Evolutionary conservation across 352 stramenopile genomes (phyloP).

Genomic region (Globisporangium paddicum): DNA sequence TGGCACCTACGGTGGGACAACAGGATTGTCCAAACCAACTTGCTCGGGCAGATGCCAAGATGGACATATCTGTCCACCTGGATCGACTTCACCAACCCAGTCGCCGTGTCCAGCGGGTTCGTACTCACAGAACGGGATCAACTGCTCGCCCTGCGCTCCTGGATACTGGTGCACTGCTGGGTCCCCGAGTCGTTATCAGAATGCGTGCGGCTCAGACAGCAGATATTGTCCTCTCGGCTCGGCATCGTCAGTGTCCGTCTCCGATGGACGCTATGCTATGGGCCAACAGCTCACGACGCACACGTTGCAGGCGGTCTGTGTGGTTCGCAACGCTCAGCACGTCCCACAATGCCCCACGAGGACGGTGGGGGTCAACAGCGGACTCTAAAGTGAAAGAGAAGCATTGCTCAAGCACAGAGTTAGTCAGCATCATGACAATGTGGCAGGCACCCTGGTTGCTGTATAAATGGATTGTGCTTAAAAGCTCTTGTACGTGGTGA

Average conservation of each 20-base stretch:
- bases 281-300: constrained; percentile 36
- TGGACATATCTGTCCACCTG: constrained; percentile 44
- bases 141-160: constrained; percentile 43
- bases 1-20: constrained; percentile 44
- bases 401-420: background rate
- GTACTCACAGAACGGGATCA: constrained; percentile 53
- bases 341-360: constrained; percentile 51
- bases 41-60: constrained; percentile 58
- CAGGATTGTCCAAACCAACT: constrained; percentile 26
- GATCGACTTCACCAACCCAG: constrained; percentile 37
- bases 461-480: constrained; percentile 26
- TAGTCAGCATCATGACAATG: background rate
- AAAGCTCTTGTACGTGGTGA: constrained; percentile 78
- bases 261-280: constrained; percentile 32
- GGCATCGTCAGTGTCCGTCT: constrained; percentile 20
- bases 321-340: constrained; percentile 33
- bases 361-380: constrained; percentile 38
- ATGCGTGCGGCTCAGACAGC: constrained; percentile 38
- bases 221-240: constrained; percentile 58
- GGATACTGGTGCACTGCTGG: constrained; percentile 51
- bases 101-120: constrained; percentile 46
- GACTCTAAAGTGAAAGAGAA: constrained; percentile 15
- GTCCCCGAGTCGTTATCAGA: constrained; percentile 41
- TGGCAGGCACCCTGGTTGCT: background rate
- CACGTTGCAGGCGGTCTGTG: constrained; percentile 33